Conservation (phyloP, 2,329 filamentous ascomycete genomes). For the Hypoxylon sp. region DNA sequence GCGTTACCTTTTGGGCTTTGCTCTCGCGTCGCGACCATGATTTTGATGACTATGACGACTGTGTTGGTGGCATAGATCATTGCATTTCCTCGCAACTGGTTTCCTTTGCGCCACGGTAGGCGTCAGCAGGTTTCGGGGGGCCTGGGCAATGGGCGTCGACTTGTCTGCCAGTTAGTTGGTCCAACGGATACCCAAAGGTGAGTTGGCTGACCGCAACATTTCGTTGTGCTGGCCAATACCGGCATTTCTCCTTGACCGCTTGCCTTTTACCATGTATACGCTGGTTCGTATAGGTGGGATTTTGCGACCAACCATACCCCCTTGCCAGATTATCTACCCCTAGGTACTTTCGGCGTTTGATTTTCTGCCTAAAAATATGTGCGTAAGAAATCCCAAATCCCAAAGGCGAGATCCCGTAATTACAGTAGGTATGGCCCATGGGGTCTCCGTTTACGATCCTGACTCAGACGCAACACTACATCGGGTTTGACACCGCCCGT, state of each 20-base stretch:
- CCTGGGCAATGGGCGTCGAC: conserved; percentile 29
- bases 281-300: conserved; percentile 45
- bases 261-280: conserved; percentile 28
- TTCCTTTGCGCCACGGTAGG: conserved; percentile 39
- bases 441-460: conserved; percentile 40
- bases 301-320: conserved; percentile 29
- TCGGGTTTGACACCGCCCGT: conserved; percentile 38
- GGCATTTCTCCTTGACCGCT: conserved; percentile 43
- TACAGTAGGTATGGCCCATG: conserved; percentile 15
- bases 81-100: conserved; percentile 34
- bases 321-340: conserved; percentile 12
- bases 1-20: conserved; percentile 19
- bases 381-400: conserved; percentile 41
- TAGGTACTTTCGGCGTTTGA: conserved; percentile 44
- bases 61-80: conserved; percentile 25
- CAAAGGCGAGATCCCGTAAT: conserved; percentile 37
- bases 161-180: conserved; percentile 27
- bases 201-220: conserved; percentile 48
- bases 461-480: conserved; percentile 49
- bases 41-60: conserved; percentile 30
- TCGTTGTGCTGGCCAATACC: conserved; percentile 46
- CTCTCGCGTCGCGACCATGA: conserved; percentile 14
- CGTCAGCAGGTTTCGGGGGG: conserved; percentile 33
- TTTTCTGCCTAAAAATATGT: conserved; percentile 43
- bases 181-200: conserved; percentile 32